Evolutionary conservation across 2,329 filamentous ascomycete genomes (phyloP), one percentile per base, ranked within the genome.

Genomic region (Ceratocystis variospora): DNA sequence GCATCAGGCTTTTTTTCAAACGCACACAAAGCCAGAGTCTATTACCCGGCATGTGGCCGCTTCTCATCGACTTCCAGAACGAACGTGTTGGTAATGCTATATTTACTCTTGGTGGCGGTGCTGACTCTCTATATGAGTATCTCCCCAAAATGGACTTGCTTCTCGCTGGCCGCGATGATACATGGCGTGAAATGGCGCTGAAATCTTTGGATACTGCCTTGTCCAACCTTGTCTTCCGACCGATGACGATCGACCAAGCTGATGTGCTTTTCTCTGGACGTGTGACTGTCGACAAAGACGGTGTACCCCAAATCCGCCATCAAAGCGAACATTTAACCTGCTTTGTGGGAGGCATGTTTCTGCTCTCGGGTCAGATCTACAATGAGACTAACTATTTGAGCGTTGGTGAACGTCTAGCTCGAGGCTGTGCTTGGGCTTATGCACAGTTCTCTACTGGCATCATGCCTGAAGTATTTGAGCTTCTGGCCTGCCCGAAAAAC

Each of bases 1-100:
- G 88, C 8, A 83, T 95, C 61, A 89, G 87, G 7, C 81, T 87
- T 67, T 81, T 86, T 25, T 79, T 95, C n/a, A 80, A 87, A 64
- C 77, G 79, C 48, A 82, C 83, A 64, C 89, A 94, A 75, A 84
- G 85, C 71, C 74, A 79, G 3, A 91, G 89, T 0, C 78, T 77
- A n/a, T 74, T 93, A 5, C 89, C 89, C 0, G 89, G 90, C 2
- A 81, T 94, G 78, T 94, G 87, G 87, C 88, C 88, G 0, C 79
- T 81, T 22, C 77, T 78, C 62, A 75, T 93, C 62, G 82, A 91
- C 73, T 66, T 68, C 28, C 65, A 53, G 28, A 64, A 67, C 17
- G 57, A 65, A 19, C 61, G 44, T 37, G 80, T 74, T 77, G 67
- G 75, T 12, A 71, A 70, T 17, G 75, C 75, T 7, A 73, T 66